Evolutionary conservation across 2,329 filamentous ascomycete genomes (phyloP), one percentile per base, ranked within the genome.

Genomic region (Pyricularia sp.): DNA sequence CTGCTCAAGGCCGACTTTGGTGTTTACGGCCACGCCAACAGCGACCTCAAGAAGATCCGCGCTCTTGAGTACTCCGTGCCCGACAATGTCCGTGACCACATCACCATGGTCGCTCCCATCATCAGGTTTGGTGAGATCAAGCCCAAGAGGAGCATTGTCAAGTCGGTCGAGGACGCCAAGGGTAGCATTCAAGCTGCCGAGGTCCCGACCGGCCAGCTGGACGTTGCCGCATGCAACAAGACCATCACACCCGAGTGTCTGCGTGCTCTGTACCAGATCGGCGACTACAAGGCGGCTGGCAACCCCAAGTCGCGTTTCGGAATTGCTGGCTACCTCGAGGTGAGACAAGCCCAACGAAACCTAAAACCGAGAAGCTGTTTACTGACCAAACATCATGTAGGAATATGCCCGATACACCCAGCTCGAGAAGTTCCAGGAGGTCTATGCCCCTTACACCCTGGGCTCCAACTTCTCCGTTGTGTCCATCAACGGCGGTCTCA

Each of bases 221-320:
- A 75, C 2, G 73, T 71, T 63, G 70, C 70, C 0, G 65, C 73
- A 11, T 76, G 77, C 69, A 70, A 76, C 64, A 74, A 72, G 4
- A 72, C 72, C 64, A 76, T 82, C 67, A 83, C 82, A 0, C 83
- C 83, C 0, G 75, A 76, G 1, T 85, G 83, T 36, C 70, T 85
- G 4, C 77, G 79, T 58, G 76, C 79, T 7, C 73, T 84, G 17
- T 85, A 85, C 74, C 78, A 79, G 3, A 78, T 84, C 30, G 76
- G 76, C 70, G 73, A 74, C 10, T 76, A 79, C 31, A 87, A 90
- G 10, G 79, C 85, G 9, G 87, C 77, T 26, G 85, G 88, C 12
- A 86, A 81, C 73, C 86, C 81, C 30, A 90, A 79, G 0, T 89
- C 90, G 69, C 85, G 83, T 69, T 86, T 89, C 67, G 90, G 89